These are phyloP conservation scores for Kwoniella dejecticola DNA, from an alignment of 768 basidiomycete genomes.

Conservation along the genomic window DNA sequence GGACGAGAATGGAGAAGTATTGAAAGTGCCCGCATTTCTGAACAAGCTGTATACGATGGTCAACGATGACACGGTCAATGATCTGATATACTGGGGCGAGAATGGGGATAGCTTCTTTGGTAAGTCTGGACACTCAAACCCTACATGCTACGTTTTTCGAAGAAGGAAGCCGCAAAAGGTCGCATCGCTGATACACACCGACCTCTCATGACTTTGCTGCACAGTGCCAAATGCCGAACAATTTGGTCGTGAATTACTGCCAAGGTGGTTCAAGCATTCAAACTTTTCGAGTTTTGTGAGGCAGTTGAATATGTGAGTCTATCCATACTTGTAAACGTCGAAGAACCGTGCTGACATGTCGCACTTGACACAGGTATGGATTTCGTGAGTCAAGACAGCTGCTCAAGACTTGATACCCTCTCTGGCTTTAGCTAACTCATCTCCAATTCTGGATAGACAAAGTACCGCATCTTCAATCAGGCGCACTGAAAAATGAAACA, in stretches of 20 bases:
- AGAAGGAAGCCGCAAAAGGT: background rate
- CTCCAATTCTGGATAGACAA: too few species aligned
- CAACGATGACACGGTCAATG: slow-evolving; percentile 75
- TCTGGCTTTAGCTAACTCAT: background rate
- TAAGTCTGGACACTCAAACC: slow-evolving; percentile 50
- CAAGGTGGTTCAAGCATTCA: slow-evolving; percentile 57
- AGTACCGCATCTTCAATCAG: slow-evolving; percentile 90
- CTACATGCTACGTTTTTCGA: background rate
- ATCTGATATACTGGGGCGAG: slow-evolving; percentile 89
- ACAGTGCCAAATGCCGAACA: slow-evolving; percentile 90
- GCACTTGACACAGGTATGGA: slow-evolving; percentile 40
- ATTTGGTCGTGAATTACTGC: slow-evolving; percentile 72
- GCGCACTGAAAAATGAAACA: slow-evolving; percentile 78
- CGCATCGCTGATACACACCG: too few species aligned
- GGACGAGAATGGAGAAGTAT: slow-evolving; percentile 50
- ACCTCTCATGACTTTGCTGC: too few species aligned
- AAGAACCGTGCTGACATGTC: background rate
- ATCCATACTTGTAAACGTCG: background rate
- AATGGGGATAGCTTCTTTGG: slow-evolving; percentile 91
- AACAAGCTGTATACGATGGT: slow-evolving; percentile 96
- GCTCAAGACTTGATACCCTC: background rate
- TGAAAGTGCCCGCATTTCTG: slow-evolving; percentile 75
- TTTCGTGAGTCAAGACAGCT: slow-evolving; percentile 66
- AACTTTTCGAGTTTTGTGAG: slow-evolving; percentile 57
- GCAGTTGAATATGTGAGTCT: slow-evolving; percentile 52